Conservation (phyloP, 2,329 filamentous ascomycete species). For the Penicillium sp. region DNA sequence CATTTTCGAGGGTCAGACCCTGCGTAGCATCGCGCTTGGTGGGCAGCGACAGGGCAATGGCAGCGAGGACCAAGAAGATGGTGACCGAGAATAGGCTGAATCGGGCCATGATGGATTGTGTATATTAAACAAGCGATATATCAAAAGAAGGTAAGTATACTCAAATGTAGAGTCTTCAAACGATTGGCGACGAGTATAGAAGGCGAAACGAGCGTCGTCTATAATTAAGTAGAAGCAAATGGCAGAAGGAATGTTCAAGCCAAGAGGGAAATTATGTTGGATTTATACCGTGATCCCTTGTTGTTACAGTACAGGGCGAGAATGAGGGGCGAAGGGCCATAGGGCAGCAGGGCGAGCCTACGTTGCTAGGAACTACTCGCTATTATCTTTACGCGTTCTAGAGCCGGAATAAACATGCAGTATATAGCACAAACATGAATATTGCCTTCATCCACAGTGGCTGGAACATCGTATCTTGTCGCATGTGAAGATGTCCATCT, state of each 20-base stretch:
- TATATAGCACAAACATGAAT: neutral
- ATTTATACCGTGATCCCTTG: slow-evolving; percentile 19
- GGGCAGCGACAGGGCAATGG: slow-evolving; percentile 29
- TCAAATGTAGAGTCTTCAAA: slow-evolving; percentile 7
- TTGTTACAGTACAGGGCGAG: neutral
- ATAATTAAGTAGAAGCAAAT: neutral
- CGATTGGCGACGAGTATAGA: slow-evolving; percentile 7
- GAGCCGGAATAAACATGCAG: neutral
- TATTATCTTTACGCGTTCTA: slow-evolving; percentile 1
- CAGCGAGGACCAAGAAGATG: slow-evolving; percentile 28
- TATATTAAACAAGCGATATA: slow-evolving; percentile 3
- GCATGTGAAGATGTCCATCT: neutral
- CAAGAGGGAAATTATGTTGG: neutral
- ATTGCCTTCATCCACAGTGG: neutral
- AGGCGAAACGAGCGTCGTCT: slow-evolving; percentile 7
- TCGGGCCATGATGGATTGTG: slow-evolving; percentile 28
- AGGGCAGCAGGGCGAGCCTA: neutral
- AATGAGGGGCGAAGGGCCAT: neutral
- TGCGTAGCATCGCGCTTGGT: slow-evolving; percentile 15
- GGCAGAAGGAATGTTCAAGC: neutral
- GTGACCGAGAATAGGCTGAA: slow-evolving; percentile 30
- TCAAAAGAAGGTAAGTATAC: slow-evolving; percentile 5
- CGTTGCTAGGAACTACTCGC: neutral
- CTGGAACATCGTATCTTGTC: neutral
- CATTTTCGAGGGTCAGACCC: slow-evolving; percentile 7